Evolutionary conservation across 202 grass and related monocot species (phyloP).

Genomic region (Tripidium arundinaceum): DNA sequence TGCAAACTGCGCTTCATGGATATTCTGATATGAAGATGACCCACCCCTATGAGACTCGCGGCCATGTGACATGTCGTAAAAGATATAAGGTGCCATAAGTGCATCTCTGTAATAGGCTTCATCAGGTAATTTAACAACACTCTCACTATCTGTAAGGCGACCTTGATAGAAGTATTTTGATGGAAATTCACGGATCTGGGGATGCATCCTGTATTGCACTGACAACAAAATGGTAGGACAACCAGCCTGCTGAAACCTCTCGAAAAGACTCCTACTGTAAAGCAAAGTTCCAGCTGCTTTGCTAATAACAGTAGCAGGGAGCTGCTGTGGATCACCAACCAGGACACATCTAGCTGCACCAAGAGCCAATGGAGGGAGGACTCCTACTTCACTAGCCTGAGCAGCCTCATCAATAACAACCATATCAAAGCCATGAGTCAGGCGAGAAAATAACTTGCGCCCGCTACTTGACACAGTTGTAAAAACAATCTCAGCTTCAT

Average conservation of each 20-base stretch:
- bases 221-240: conserved; percentile 93
- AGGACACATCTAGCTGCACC: conserved; percentile 97
- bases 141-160: conserved; percentile 87
- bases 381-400: conserved; percentile 95
- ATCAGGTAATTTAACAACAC: conserved; percentile 63
- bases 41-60: conserved; percentile 94
- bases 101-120: conserved; percentile 78
- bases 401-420: conserved; percentile 99
- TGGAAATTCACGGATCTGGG: conserved; percentile 95
- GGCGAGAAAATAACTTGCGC: conserved; percentile 89
- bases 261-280: conserved; percentile 98
- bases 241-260: conserved; percentile 95
- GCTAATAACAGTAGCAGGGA: conserved; percentile 97
- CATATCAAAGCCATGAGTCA: conserved; percentile 99
- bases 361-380: conserved; percentile 82
- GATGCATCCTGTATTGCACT: conserved; percentile 98
- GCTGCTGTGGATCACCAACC: conserved; percentile 96
- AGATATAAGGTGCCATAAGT: conserved; percentile 83
- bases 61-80: conserved; percentile 88
- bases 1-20: conserved; percentile 90
- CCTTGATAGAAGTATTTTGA: conserved; percentile 98
- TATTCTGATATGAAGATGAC: conserved; percentile 86
- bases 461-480: conserved; percentile 98
- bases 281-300: conserved; percentile 97
- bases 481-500: conserved; percentile 99